These are phyloP conservation scores for Vicia faba DNA, from an alignment of 306 rosid species.

Conservation along the genomic window DNA sequence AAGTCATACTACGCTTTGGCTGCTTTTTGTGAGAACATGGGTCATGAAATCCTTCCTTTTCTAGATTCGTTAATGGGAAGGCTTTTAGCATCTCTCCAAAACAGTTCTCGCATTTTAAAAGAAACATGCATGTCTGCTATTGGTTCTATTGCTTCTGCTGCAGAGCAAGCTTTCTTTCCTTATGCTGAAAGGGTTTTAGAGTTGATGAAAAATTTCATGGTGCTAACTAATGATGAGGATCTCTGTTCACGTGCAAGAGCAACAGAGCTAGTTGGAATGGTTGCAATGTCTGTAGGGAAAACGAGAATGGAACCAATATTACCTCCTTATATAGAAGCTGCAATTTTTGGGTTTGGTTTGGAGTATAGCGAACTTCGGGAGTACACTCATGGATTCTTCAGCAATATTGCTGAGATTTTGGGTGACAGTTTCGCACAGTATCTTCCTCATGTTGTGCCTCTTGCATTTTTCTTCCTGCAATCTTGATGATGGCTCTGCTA, in stretches of 20 bases:
- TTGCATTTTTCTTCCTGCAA: slow-evolving; percentile 95
- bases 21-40: slow-evolving; percentile 98
- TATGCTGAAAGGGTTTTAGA: slow-evolving; percentile 96
- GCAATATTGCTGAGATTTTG: slow-evolving; percentile 94
- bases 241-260: slow-evolving; percentile 96
- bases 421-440: slow-evolving; percentile 86
- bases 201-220: slow-evolving; percentile 92
- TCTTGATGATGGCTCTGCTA: slow-evolving; percentile 98
- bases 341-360: slow-evolving; percentile 86
- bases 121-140: slow-evolving; percentile 99
- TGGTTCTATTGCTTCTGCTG: slow-evolving; percentile 96
- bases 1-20: slow-evolving; percentile 99
- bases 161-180: slow-evolving; percentile 93
- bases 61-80: slow-evolving; percentile 94
- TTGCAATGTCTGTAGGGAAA: slow-evolving; percentile 97
- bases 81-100: slow-evolving; percentile 82
- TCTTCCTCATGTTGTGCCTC: slow-evolving; percentile 98
- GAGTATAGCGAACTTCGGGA: slow-evolving; percentile 96
- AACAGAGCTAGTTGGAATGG: slow-evolving; percentile 95
- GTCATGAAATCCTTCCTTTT: slow-evolving; percentile 92
- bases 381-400: slow-evolving; percentile 97
- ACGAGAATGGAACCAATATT: slow-evolving; percentile 85
- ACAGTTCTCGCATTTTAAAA: slow-evolving; percentile 78
- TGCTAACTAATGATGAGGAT: slow-evolving; percentile 87
- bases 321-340: slow-evolving; percentile 91